Evolutionary conservation across 805 yeast genomes (phyloP).

Genomic region (Candida alai): DNA sequence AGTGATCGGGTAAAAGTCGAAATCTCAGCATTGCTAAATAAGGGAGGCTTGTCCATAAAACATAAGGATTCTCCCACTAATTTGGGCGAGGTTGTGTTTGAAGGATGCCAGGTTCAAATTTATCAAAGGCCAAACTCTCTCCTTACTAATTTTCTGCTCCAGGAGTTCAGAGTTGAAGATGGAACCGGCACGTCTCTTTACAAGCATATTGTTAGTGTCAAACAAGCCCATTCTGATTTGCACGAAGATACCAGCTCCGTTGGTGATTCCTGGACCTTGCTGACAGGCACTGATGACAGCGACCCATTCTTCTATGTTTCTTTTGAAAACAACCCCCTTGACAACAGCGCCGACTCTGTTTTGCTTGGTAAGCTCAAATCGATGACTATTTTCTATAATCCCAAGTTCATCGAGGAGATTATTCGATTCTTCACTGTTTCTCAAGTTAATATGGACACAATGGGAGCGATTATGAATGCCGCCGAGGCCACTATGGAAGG

Average conservation of each 20-base stretch:
- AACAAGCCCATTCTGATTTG: slow-evolving; percentile 47
- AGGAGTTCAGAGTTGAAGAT: slow-evolving; percentile 83
- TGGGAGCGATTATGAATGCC: slow-evolving; percentile 86
- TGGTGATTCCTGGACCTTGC: neutral
- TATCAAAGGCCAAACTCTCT: slow-evolving; percentile 78
- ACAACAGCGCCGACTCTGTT: slow-evolving; percentile 76
- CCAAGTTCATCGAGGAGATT: slow-evolving; percentile 74
- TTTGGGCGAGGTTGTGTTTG: slow-evolving; percentile 76
- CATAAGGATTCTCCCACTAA: slow-evolving; percentile 37
- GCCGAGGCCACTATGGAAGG: slow-evolving; percentile 96
- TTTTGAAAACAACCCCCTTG: slow-evolving; percentile 84
- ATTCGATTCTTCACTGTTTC: slow-evolving; percentile 82
- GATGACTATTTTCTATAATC: slow-evolving; percentile 87
- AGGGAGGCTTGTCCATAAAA: slow-evolving; percentile 71
- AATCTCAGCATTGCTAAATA: slow-evolving; percentile 61
- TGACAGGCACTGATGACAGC: slow-evolving; percentile 9
- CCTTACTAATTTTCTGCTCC: slow-evolving; percentile 64
- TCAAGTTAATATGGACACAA: slow-evolving; percentile 76
- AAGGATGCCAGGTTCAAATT: slow-evolving; percentile 72
- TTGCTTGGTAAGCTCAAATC: slow-evolving; percentile 72
- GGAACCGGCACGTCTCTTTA: slow-evolving; percentile 77
- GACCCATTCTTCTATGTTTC: slow-evolving; percentile 79
- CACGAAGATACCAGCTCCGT: slow-evolving; percentile 14
- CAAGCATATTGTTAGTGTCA: slow-evolving; percentile 83
- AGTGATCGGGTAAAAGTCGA: slow-evolving; percentile 68